Conservation (phyloP, 305 asterid genomes). For the Salvia sclarea region DNA sequence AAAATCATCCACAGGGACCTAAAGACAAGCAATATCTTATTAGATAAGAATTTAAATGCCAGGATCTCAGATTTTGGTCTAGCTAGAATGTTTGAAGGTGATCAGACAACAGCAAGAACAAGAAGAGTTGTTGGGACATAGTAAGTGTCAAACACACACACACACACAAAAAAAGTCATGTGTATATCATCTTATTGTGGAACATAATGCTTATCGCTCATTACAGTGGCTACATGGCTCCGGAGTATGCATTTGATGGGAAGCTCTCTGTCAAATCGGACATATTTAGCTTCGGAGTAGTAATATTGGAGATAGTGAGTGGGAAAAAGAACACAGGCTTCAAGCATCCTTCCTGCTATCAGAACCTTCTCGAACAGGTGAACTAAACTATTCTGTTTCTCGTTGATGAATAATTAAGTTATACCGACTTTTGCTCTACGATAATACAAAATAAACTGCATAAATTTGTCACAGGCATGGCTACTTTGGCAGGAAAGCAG, state of each 20-base stretch:
- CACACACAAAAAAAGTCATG: background rate
- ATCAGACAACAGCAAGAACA: conserved; percentile 2
- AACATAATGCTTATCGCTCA: background rate
- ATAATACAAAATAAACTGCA: background rate
- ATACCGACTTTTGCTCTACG: background rate
- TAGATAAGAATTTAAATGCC: conserved; percentile 26
- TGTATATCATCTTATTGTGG: background rate
- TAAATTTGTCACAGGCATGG: conserved; percentile 14
- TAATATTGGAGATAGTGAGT: conserved; percentile 28
- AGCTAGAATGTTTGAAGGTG: conserved; percentile 26
- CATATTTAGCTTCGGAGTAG: conserved; percentile 26
- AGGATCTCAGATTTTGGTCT: conserved; percentile 29
- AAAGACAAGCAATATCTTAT: conserved; percentile 28
- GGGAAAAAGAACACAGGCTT: conserved; percentile 18
- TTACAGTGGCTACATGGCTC: conserved; percentile 29
- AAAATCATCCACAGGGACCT: conserved; percentile 30
- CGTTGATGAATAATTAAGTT: background rate
- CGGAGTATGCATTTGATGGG: conserved; percentile 25
- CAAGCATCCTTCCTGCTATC: conserved; percentile 6
- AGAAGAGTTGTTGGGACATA: conserved; percentile 25
- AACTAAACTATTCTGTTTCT: background rate
- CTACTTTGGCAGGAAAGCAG: conserved; percentile 20
- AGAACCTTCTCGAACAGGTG: conserved; percentile 30
- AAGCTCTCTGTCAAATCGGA: conserved; percentile 26
- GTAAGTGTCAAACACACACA: conserved; percentile 8